phyloP scores from a whole-genome alignment of 768 basidiomycete species.

The Trametes villosa region DNA sequence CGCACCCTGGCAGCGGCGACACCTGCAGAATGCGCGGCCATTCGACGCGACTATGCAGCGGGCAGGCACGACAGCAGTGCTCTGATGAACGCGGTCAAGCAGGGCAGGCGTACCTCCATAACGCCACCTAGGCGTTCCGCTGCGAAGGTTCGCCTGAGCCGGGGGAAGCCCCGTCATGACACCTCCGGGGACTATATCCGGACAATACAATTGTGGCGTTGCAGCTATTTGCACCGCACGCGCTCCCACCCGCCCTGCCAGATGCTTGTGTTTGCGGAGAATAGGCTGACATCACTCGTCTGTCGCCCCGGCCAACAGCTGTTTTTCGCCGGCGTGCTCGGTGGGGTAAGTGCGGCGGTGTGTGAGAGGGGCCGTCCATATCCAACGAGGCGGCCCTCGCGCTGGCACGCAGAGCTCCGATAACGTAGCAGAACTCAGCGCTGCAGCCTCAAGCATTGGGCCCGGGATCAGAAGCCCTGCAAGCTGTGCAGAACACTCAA shows the following conservation, averaged over 20 bases:
- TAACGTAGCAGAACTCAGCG: constrained; percentile 1
- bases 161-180: constrained; percentile 9
- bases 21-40: background rate
- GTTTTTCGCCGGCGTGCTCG: background rate
- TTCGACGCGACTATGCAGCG: no score
- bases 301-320: background rate
- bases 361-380: background rate
- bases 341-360: background rate
- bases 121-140: constrained; percentile 2
- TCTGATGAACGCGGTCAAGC: background rate
- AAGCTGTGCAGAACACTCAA: constrained; percentile 22
- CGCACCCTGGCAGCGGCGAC: background rate
- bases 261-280: background rate
- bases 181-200: constrained; percentile 10
- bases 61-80: background rate
- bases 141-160: constrained; percentile 9
- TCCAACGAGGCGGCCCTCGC: constrained; percentile 4
- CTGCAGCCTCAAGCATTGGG: constrained; percentile 5
- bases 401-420: constrained; percentile 13
- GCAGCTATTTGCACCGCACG: constrained; percentile 1
- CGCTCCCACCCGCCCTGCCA: constrained; percentile 1
- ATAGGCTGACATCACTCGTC: constrained; percentile 4
- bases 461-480: constrained; percentile 18
- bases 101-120: background rate
- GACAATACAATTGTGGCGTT: constrained; percentile 13